Base-by-base conservation (phyloP, 306 rosid species). In the Trifolium fragiferum region DNA sequence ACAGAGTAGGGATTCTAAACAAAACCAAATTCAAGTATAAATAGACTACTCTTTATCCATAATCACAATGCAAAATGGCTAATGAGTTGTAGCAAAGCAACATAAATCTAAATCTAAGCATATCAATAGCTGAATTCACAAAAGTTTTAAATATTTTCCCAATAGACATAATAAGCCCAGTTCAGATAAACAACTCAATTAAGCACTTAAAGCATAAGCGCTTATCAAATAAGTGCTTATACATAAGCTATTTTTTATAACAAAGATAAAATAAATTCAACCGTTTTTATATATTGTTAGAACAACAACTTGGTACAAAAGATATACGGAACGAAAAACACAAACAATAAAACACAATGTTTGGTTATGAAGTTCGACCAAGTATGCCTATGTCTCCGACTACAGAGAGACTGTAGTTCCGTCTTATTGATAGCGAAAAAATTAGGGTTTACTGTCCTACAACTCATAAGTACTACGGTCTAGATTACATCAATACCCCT, bases 1-100 rank as follows among this genome's bases (percentile, higher is more conserved):
- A 94, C 97, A 11, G 46, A 76, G 87, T 92, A 94, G 12, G 97
- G 99, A 40, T 89, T 94, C 97, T 94, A 81, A 67, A 81, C 46
- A 70, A 74, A 78, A 78, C 25, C 33, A 58, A 66, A 60, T 64
- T 57, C 68, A 66, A 60, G 68, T 61, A 49, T 40, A 47, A 68
- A 78, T 68, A 46, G 66, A 43, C 7, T 67, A 37, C 6, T 44
- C 12, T n/a, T 41, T 46, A 53, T 38, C 70, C 50, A 70, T 32
- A 59, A 46, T 76, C 66, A 20, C 7, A 16, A 73, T 19, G 50
- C 70, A 5, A 44, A 10, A 27, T 47, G 70, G 62, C 47, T 41
- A 81, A 21, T 57, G 57, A 77, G 61, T 23, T 70, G 40, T 49
- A 75, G 51, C 35, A 6, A 66, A 11, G 53, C 41, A 54, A 46